These are phyloP conservation scores for Flaveria sonorensis DNA, from an alignment of 129 eudicot genomes.

Conservation along the genomic window DNA sequence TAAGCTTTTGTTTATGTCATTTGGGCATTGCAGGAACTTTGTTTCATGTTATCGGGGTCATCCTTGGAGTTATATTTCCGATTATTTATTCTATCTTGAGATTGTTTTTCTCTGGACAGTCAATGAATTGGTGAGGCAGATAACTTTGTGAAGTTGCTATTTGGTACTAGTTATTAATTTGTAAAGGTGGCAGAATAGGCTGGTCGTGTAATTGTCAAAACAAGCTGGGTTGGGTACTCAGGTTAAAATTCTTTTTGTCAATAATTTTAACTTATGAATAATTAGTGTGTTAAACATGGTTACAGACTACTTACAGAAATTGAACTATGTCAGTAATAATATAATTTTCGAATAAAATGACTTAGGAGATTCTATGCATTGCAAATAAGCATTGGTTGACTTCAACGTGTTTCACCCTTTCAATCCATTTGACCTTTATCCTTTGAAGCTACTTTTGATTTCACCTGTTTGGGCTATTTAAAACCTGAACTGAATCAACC, in stretches of 20 bases:
- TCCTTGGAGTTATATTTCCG: conserved; percentile 65
- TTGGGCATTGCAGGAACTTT: conserved; percentile 62
- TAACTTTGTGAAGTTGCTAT: conserved; percentile 9
- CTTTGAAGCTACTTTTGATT: neutral
- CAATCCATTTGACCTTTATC: neutral
- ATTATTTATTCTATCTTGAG: conserved; percentile 58
- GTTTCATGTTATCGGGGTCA: conserved; percentile 59
- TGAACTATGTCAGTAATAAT: neutral
- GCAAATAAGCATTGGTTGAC: neutral
- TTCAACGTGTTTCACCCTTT: neutral
- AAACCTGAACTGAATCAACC: neutral
- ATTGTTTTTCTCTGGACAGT: conserved; percentile 58
- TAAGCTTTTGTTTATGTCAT: conserved; percentile 7
- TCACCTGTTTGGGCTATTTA: neutral
- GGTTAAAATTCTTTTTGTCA: neutral
- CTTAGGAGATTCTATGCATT: neutral
- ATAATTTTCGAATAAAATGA: neutral
- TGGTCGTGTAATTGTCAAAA: neutral
- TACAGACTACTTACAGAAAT: too few species aligned
- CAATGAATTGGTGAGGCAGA: conserved; percentile 86
- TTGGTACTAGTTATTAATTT: neutral
- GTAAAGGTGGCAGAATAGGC: neutral
- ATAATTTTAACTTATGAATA: neutral
- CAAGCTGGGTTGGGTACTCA: neutral
- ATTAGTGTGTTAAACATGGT: neutral